Evolutionary conservation across 352 stramenopile species (phyloP).

Genomic region (Pythium sukuiense): DNA sequence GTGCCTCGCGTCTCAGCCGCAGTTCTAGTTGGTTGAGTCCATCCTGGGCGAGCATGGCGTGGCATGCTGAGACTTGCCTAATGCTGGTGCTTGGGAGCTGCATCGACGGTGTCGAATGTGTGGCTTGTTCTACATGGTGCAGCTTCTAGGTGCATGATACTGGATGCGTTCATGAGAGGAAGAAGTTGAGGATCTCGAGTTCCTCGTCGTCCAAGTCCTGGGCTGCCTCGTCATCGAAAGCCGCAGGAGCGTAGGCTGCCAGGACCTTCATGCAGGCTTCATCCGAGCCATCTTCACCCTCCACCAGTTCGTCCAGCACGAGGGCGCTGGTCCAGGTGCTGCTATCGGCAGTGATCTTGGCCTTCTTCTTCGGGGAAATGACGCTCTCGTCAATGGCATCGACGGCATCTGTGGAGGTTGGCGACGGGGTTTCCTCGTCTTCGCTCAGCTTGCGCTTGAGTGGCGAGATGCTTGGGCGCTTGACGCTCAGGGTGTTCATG

Average conservation of each 20-base stretch:
- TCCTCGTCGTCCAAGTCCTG: slow-evolving; percentile 12
- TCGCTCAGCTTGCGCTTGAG: slow-evolving; percentile 53
- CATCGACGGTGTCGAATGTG: neutral
- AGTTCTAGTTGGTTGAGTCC: neutral
- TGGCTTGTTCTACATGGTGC: neutral
- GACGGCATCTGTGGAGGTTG: slow-evolving; percentile 16
- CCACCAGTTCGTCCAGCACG: slow-evolving; percentile 9
- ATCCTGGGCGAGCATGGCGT: neutral
- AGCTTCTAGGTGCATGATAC: neutral
- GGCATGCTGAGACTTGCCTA: neutral
- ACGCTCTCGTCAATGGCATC: slow-evolving; percentile 9
- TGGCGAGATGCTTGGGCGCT: slow-evolving; percentile 40
- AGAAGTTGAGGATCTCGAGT: slow-evolving; percentile 26
- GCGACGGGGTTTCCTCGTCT: slow-evolving; percentile 19
- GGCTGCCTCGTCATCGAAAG: slow-evolving; percentile 6
- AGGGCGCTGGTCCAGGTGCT: slow-evolving; percentile 9
- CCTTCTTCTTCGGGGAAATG: slow-evolving; percentile 22
- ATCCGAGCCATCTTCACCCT: slow-evolving; percentile 16
- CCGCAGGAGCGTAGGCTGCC: slow-evolving; percentile 14
- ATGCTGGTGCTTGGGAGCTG: neutral
- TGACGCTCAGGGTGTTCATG: slow-evolving; percentile 33
- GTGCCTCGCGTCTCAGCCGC: neutral
- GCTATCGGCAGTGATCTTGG: slow-evolving; percentile 5
- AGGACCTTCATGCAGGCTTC: slow-evolving; percentile 25
- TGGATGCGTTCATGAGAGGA: slow-evolving; percentile 19